Percentiles rank a stretch among this genome's conserved stretches.
These are phyloP conservation scores for Chaetoscypha palmicola DNA, from an alignment of 2,329 filamentous ascomycete genomes.

Conservation along the genomic window DNA sequence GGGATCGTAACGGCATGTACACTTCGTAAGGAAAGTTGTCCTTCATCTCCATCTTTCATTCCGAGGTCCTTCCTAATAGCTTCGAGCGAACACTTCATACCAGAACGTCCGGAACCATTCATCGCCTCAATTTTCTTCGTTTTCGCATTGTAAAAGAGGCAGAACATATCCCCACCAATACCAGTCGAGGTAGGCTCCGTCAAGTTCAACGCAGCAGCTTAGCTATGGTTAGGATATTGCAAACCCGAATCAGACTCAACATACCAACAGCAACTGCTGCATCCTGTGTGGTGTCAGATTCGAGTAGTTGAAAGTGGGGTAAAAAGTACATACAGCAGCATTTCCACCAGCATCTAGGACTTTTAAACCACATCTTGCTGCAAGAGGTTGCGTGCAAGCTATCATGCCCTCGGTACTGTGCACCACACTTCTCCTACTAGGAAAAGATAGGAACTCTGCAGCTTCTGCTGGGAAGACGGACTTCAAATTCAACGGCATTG, in stretches of 20 bases:
- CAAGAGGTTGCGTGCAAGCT: conserved; percentile 81
- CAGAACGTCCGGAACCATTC: conserved; percentile 88
- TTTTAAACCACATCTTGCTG: conserved; percentile 78
- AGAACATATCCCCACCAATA: conserved; percentile 96
- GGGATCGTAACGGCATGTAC: conserved; percentile 81
- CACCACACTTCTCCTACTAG: conserved; percentile 82
- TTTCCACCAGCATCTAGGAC: conserved; percentile 86
- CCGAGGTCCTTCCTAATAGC: conserved; percentile 63
- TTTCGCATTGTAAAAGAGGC: conserved; percentile 81
- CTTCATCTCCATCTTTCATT: conserved; percentile 47
- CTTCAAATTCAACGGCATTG: conserved; percentile 29
- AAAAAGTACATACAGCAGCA: conserved; percentile 61
- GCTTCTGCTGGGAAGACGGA: conserved; percentile 28
- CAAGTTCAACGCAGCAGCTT: conserved; percentile 84
- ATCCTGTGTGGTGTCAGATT: conserved; percentile 50
- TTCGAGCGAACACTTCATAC: conserved; percentile 61
- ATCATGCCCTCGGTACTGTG: conserved; percentile 92
- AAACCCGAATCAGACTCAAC: conserved; percentile 19
- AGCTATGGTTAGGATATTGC: conserved; percentile 4
- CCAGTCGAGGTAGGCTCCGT: conserved; percentile 91
- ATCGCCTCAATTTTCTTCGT: conserved; percentile 76
- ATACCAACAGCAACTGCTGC: conserved; percentile 87
- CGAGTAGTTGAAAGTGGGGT: conserved; percentile 9
- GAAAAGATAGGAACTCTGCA: conserved; percentile 53
- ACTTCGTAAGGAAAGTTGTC: conserved; percentile 64